Percentiles rank a stretch among this genome's conserved stretches.
Evolutionary conservation across 768 basidiomycete genomes (phyloP).

Genomic region (Hygrophorus pudorinus): DNA sequence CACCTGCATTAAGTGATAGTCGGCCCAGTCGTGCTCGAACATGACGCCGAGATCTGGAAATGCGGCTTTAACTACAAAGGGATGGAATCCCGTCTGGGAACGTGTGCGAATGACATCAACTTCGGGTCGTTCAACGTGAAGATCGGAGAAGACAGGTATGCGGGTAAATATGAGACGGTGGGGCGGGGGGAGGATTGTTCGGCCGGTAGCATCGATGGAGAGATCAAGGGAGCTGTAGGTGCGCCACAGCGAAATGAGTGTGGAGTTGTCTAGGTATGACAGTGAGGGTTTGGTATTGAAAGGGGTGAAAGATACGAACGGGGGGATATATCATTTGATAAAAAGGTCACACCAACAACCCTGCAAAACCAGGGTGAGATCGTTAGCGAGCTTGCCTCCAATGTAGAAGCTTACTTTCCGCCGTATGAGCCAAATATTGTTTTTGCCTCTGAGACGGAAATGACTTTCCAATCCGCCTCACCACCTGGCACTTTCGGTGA

Average conservation of each 20-base stretch:
- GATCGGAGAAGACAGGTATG: slow-evolving; percentile 48
- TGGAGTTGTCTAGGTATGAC: slow-evolving; percentile 44
- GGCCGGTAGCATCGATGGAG: slow-evolving; percentile 30
- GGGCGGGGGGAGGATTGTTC: slow-evolving; percentile 50
- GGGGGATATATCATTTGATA: slow-evolving; percentile 42
- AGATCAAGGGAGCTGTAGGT: slow-evolving; percentile 57
- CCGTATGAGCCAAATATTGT: slow-evolving; percentile 41
- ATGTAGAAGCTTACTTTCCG: slow-evolving; percentile 30
- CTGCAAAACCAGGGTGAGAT: slow-evolving; percentile 23
- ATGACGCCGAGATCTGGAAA: slow-evolving; percentile 61
- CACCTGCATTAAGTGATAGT: slow-evolving; percentile 54
- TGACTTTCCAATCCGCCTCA: slow-evolving; percentile 45
- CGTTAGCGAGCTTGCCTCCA: neutral
- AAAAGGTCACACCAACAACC: slow-evolving; percentile 61
- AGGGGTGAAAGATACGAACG: slow-evolving; percentile 26
- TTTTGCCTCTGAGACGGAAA: slow-evolving; percentile 41
- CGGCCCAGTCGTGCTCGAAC: slow-evolving; percentile 69
- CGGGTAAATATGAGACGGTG: slow-evolving; percentile 69
- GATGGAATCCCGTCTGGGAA: slow-evolving; percentile 58
- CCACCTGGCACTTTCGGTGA: slow-evolving; percentile 30
- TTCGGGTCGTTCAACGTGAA: slow-evolving; percentile 25
- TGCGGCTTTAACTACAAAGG: slow-evolving; percentile 59
- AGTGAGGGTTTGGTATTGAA: neutral
- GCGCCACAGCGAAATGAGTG: slow-evolving; percentile 70
- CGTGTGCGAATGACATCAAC: slow-evolving; percentile 19